Conservation (phyloP, 2,329 filamentous ascomycete genomes). For the Claviceps sp. region DNA sequence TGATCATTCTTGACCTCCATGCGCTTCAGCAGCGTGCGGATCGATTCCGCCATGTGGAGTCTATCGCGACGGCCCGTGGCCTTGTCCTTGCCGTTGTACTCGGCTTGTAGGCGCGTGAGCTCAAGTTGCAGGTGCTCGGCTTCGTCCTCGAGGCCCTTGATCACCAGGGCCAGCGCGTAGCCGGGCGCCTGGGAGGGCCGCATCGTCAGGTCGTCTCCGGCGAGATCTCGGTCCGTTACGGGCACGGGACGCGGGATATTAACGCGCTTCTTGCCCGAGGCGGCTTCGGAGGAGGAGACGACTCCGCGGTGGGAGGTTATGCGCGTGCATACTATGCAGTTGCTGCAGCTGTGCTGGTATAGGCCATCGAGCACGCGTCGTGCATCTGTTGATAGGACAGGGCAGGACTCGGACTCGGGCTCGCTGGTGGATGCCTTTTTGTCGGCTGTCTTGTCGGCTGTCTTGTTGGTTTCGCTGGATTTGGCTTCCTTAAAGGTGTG, state of each 20-base stretch:
- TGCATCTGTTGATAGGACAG: constrained; percentile 37
- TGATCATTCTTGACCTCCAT: constrained; percentile 65
- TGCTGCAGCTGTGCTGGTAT: constrained; percentile 40
- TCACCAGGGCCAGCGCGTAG: constrained; percentile 64
- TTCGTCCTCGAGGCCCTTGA: constrained; percentile 73
- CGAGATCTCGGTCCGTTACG: constrained; percentile 46
- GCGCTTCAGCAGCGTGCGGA: constrained; percentile 46
- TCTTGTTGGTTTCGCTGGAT: constrained; percentile 12
- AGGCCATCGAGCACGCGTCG: constrained; percentile 39
- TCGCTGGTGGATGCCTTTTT: constrained; percentile 5
- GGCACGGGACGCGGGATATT: constrained; percentile 51
- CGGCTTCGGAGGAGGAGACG: constrained; percentile 23
- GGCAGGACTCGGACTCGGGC: constrained; percentile 22
- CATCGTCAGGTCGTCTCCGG: constrained; percentile 38
- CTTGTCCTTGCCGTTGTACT: constrained; percentile 55
- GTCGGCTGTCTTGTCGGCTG: constrained; percentile 12
- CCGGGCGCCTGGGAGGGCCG: constrained; percentile 57
- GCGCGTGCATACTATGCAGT: constrained; percentile 44
- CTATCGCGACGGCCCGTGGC: constrained; percentile 52
- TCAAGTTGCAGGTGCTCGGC: constrained; percentile 61
- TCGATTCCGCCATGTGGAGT: constrained; percentile 43
- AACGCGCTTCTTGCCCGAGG: constrained; percentile 41
- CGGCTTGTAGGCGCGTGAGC: constrained; percentile 45
- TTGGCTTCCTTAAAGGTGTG: constrained; percentile 11
- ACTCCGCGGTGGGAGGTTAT: constrained; percentile 32